Conservation (phyloP, 495 filamentous ascomycete species). For the Neurospora cerealis region DNA sequence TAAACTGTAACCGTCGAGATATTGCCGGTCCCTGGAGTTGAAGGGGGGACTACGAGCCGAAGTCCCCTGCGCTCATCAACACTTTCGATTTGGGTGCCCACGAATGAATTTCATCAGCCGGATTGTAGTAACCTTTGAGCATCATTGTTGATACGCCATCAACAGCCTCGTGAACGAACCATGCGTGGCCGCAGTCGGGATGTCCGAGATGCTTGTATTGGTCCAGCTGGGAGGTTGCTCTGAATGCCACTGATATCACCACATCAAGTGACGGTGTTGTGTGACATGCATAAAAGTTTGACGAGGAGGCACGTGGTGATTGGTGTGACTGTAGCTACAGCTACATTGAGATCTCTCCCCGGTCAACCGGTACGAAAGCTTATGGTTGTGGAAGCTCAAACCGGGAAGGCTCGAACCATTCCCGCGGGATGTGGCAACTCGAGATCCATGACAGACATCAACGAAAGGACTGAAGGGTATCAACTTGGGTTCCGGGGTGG, state of each 20-base stretch:
- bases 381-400: neutral
- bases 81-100: neutral
- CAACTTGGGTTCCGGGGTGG: neutral
- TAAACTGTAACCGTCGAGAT: neutral
- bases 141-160: neutral
- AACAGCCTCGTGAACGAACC: neutral
- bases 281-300: neutral
- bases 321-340: neutral
- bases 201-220: neutral
- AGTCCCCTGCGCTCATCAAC: neutral
- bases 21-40: neutral
- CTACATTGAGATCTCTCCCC: neutral
- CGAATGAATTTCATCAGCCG: neutral
- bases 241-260: neutral
- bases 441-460: neutral
- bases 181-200: neutral
- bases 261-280: neutral
- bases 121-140: neutral
- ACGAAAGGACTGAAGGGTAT: neutral
- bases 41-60: neutral
- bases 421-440: neutral
- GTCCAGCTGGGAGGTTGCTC: neutral
- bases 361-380: neutral
- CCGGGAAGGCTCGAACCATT: neutral
- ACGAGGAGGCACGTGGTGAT: neutral